A percentile compares a stretch with the other conserved stretches of the same genome.
phyloP scores from a whole-genome alignment of 805 yeast species.

The Wickerhamiella occidentalis region DNA sequence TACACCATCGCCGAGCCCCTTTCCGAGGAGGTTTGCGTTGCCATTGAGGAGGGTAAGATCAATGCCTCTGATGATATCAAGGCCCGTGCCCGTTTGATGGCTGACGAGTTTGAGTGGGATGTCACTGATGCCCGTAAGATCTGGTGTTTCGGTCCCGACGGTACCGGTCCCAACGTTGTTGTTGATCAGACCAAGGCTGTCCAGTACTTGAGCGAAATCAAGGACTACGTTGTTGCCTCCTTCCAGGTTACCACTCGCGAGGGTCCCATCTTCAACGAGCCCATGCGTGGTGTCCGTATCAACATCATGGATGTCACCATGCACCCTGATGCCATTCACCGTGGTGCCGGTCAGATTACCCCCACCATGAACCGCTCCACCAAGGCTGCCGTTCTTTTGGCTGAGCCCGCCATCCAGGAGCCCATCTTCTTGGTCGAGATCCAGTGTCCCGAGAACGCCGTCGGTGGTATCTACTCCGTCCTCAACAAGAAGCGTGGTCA shows the following conservation, averaged over 20 bases:
- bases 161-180: conserved; percentile 96
- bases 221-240: conserved; percentile 99
- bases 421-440: conserved; percentile 98
- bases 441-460: conserved; percentile 98
- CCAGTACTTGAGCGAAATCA: conserved; percentile 96
- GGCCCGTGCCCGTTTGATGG: conserved; percentile 97
- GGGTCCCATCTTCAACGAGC: conserved; percentile 98
- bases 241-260: conserved; percentile 99
- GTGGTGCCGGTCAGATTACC: conserved; percentile 99
- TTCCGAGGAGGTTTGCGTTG: conserved; percentile 81
- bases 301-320: conserved; percentile 98
- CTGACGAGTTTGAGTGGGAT: conserved; percentile 99
- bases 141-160: conserved; percentile 99
- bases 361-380: conserved; percentile 99
- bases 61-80: conserved; percentile 96
- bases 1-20: conserved; percentile 95
- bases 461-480: conserved; percentile 99
- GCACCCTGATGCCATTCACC: conserved; percentile 99
- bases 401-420: conserved; percentile 98
- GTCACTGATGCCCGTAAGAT: conserved; percentile 99
- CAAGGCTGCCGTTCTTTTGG: conserved; percentile 94
- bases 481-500: conserved; percentile 97
- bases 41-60: conserved; percentile 86
- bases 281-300: conserved; percentile 88
- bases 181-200: conserved; percentile 99